Evolutionary conservation across 495 filamentous ascomycete genomes (phyloP), one percentile per base, ranked within the genome.

Genomic region (Aspergillus nanangensis): DNA sequence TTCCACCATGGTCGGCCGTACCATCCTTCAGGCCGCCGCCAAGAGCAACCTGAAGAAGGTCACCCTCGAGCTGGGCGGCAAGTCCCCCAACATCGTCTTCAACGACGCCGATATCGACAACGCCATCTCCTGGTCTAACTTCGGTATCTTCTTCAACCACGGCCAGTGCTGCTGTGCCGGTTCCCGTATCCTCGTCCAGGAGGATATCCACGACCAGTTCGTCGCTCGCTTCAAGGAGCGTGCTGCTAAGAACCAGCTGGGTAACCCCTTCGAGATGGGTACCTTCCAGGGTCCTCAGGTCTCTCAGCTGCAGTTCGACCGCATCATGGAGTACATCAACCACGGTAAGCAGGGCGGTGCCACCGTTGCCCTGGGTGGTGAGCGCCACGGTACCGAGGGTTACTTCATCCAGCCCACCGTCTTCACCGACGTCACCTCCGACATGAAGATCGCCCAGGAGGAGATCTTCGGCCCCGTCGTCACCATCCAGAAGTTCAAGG

Each of bases 251-350:
- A 97, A 96, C 77, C 76, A 83, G 61, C 85, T 97, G 54, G 93
- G 94, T 48, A 89, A 98, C 74, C 93, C 93, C 58, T 96, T 96
- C 77, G 71, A 78, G 45, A 50, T 71, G 39, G 77, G 86, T 41
- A 97, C 93, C 47, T 97, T 97, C 89, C 94, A 97, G 74, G 93
- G 93, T 48, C 93, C 93, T 21, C 93, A 96, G 69, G 88, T 98
- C 55, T 95, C 88, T 22, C 76, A 97, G 70, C 71, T 95, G 24
- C 93, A 98, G 72, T 97, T 86, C 57, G 92, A 98, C 71, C 88
- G 90, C 50, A 93, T 98, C 72, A 97, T 98, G 94, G 80, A 83
- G 61, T 97, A 96, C 78, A 97, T 98, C 64, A 73, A 96, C 61
- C 71, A 82, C 56, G 93, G 93, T 52, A 93, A 91, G 79, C 77